Base-by-base conservation (phyloP, 2,329 filamentous ascomycete species). In the Curvularia eragrostidis region DNA sequence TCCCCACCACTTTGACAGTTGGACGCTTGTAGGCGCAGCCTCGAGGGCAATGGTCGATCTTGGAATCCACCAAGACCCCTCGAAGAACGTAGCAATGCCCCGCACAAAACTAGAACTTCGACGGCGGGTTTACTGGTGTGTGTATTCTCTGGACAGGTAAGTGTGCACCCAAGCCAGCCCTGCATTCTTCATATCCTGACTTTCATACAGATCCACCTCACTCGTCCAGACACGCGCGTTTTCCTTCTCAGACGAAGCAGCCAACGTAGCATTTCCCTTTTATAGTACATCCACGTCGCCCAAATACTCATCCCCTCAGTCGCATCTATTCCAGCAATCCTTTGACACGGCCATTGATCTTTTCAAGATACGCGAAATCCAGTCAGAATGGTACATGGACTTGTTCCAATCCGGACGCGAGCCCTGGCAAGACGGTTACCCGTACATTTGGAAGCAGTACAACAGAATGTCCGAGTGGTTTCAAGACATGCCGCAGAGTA, bases 11-110 rank as follows among this genome's bases (percentile, higher is more conserved):
- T 97, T 97, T 70, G 93, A 97, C 70, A 92, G 90, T 68, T 98
- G 95, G 93, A 93, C 95, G 63, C 79, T 97, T 61, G 91, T 97
- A 54, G 95, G 94, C 6, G 93, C 95, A 73, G 93, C 94, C 6
- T 91, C 91, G 39, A 87, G 94, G 56, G 91, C 93, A 5, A 88
- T 94, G 71, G 85, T 97, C 21, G 95, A 99, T 78, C 80, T 97
- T 28, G 95, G 95, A 7, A 88, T 96, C 56, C 95, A 98, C 75
- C 94, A 97, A 77, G 94, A 98, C 66, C 92, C 93, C 3, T 89
- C 91, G 0, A 83, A 85, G 55, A 88, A 89, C 61, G 84, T 89
- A 15, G 79, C 87, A 26, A 84, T 88, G 10, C 87, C 91, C 56
- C 89, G 87, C 65, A 80, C 85, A 2, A 86, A 87, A 44, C 80